Conservation (phyloP, 768 basidiomycete genomes). For the Tulasnella sp. region DNA sequence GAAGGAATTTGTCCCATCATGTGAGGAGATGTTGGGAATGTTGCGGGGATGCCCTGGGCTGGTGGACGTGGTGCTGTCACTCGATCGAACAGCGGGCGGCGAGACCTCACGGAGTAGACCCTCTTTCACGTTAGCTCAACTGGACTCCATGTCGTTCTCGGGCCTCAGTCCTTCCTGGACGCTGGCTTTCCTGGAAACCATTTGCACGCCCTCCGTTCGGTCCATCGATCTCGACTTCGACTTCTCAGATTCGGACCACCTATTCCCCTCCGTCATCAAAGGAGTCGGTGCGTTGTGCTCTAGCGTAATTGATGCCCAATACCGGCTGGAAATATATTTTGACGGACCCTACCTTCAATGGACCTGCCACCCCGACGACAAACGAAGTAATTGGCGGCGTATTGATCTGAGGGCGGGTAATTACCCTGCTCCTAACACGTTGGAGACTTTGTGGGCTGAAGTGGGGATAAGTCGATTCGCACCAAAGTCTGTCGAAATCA, state of each 20-base stretch:
- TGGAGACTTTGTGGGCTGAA: not conserved
- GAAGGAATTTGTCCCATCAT: not conserved
- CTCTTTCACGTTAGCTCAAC: not conserved
- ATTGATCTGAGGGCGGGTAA: not conserved
- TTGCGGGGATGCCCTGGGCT: not conserved
- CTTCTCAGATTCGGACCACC: not conserved
- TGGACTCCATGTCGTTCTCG: not conserved
- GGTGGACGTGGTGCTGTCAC: not conserved
- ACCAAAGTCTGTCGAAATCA: not conserved
- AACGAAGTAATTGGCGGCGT: not conserved
- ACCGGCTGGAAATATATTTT: not conserved
- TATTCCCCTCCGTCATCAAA: not conserved
- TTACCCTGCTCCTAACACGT: not conserved
- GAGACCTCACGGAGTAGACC: not conserved
- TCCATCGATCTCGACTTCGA: not conserved
- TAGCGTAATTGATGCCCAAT: not conserved
- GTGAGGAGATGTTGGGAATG: not conserved
- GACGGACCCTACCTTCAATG: not conserved
- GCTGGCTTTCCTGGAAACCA: not conserved
- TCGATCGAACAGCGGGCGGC: not conserved
- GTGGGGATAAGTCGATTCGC: not conserved
- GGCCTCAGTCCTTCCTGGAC: not conserved
- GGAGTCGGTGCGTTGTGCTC: not conserved
- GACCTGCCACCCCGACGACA: not conserved
- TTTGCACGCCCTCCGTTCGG: not conserved